phyloP scores from a whole-genome alignment of 1,284 basidiomycete genomes.

The Heterobasidion irregulare region DNA sequence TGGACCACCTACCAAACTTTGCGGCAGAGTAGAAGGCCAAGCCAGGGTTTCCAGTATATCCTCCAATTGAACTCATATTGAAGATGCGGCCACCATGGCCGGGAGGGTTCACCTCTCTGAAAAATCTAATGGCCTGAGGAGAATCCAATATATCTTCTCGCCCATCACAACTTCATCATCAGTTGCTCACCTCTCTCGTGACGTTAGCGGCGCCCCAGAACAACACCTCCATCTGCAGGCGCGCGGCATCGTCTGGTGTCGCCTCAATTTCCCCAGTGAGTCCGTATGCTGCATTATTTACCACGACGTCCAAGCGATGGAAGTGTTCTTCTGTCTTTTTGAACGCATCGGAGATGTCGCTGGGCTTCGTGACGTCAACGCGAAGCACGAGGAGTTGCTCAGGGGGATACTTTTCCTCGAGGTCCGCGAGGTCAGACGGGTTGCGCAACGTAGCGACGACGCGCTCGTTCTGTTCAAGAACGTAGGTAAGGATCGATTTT shows the following conservation, averaged over 20 bases:
- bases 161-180: neutral
- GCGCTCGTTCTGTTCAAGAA: constrained; percentile 22
- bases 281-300: constrained; percentile 29
- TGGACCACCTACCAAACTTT: constrained; percentile 23
- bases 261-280: constrained; percentile 24
- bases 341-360: constrained; percentile 23
- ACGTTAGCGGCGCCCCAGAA: constrained; percentile 21
- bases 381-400: constrained; percentile 11
- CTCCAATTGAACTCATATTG: constrained; percentile 25
- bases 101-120: constrained; percentile 18
- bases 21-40: constrained; percentile 22
- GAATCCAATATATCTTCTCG: neutral
- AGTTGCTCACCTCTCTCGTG: constrained; percentile 12
- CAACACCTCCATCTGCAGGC: constrained; percentile 21
- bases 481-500: constrained; percentile 19
- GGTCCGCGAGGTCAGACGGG: constrained; percentile 9
- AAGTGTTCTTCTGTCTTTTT: constrained; percentile 20
- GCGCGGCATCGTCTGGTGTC: constrained; percentile 20
- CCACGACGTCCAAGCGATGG: constrained; percentile 29
- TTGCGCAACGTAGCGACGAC: constrained; percentile 18
- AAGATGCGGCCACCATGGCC: constrained; percentile 23
- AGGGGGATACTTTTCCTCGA: constrained; percentile 8
- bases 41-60: constrained; percentile 20
- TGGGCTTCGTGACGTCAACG: constrained; percentile 20
- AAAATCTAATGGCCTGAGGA: constrained; percentile 17